A percentile compares a stretch with the other conserved stretches of the same genome.
Conservation (phyloP, 2,329 filamentous ascomycete species). For the Shiraia bambusicola region DNA sequence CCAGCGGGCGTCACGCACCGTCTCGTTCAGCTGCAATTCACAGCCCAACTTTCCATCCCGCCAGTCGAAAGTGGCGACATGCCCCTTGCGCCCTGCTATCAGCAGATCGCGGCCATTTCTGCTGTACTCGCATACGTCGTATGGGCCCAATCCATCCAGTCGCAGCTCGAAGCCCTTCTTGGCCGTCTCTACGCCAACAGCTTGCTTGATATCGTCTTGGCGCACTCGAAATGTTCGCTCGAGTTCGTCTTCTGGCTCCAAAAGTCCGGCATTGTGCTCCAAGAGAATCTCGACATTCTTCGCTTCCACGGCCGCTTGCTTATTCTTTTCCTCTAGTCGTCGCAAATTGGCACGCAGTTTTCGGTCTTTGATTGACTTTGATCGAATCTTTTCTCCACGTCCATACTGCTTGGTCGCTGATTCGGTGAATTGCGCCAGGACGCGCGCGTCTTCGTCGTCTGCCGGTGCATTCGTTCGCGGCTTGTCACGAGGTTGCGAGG, state of each 20-base stretch:
- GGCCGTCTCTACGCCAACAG: constrained; percentile 78
- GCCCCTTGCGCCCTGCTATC: constrained; percentile 85
- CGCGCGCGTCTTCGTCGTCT: constrained; percentile 33
- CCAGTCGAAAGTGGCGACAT: constrained; percentile 97
- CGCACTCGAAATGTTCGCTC: constrained; percentile 91
- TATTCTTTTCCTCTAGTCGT: constrained; percentile 77
- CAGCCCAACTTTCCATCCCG: constrained; percentile 85
- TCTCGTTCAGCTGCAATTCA: constrained; percentile 88
- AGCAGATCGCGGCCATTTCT: constrained; percentile 84
- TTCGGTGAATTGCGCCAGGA: constrained; percentile 35
- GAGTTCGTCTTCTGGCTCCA: constrained; percentile 84
- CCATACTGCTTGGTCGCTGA: constrained; percentile 76
- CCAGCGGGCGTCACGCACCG: constrained; percentile 85
- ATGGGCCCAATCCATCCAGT: constrained; percentile 75
- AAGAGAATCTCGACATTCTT: constrained; percentile 95
- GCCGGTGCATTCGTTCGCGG: constrained; percentile 22
- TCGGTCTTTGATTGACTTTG: constrained; percentile 78
- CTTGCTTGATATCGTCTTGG: constrained; percentile 78
- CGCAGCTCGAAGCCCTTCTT: constrained; percentile 92
- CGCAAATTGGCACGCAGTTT: constrained; percentile 82
- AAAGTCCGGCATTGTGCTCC: constrained; percentile 80
- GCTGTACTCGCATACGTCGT: constrained; percentile 84
- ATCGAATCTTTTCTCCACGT: constrained; percentile 73
- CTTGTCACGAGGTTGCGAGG: constrained; percentile 23
- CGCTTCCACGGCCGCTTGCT: constrained; percentile 76